Evolutionary conservation across 176 grass and related monocot species (phyloP).

Genomic region (Guadua angustifolia): DNA sequence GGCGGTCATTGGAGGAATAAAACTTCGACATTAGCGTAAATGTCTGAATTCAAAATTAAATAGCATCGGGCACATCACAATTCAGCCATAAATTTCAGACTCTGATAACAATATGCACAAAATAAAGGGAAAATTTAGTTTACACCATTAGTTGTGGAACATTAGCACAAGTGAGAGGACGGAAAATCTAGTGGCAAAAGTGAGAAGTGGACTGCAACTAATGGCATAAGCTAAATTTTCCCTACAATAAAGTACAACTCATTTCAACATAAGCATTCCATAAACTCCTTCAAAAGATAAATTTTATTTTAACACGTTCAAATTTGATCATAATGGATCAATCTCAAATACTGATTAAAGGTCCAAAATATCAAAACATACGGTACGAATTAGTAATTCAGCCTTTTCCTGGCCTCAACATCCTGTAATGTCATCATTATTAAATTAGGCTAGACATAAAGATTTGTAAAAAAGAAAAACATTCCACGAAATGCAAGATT

Average conservation of each 20-base stretch:
- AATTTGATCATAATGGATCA: conserved; percentile 15
- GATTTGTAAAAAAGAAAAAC: conserved; percentile 1
- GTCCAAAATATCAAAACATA: too few relatives aligned
- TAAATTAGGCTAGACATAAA: conserved; percentile 19
- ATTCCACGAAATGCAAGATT: neutral
- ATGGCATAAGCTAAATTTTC: too few relatives aligned
- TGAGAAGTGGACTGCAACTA: too few relatives aligned
- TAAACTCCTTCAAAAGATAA: conserved; percentile 14
- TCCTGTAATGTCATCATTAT: conserved; percentile 6
- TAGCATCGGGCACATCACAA: conserved; percentile 17
- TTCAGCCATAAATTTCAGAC: conserved; percentile 29
- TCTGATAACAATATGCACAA: neutral
- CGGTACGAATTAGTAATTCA: neutral
- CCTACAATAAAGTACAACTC: neutral
- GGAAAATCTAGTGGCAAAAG: too few relatives aligned
- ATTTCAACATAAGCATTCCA: neutral
- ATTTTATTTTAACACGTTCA: conserved; percentile 1
- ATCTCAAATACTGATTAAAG: conserved; percentile 15
- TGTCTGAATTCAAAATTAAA: conserved; percentile 9
- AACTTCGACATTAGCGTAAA: too few relatives aligned
- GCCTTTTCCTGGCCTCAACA: neutral
- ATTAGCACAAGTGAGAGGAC: too few relatives aligned
- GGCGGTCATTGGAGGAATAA: too few relatives aligned
- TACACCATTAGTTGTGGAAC: too few relatives aligned
- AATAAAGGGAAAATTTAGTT: neutral